Evolutionary conservation across 2,329 filamentous ascomycete species (phyloP).

Genomic region (Nigrospora osmanthi): DNA sequence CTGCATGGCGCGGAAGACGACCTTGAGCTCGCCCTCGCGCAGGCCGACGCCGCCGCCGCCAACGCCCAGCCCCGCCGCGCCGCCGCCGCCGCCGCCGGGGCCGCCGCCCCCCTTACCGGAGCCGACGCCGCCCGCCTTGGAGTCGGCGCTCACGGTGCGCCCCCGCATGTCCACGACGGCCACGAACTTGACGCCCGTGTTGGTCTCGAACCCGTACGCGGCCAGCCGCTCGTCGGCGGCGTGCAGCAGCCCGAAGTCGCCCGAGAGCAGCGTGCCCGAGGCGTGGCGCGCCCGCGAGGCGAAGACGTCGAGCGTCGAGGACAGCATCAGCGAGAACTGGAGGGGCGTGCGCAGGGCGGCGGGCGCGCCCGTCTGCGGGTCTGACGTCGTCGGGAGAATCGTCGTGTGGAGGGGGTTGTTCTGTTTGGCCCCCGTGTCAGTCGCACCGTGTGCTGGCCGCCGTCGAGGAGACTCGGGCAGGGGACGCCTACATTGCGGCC

Average conservation of each 20-base stretch:
- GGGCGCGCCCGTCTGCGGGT: constrained; percentile 33
- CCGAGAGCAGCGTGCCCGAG: constrained; percentile 44
- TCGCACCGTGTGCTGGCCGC: not conserved
- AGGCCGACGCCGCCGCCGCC: constrained; percentile 51
- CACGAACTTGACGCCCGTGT: constrained; percentile 87
- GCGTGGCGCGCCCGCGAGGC: constrained; percentile 72
- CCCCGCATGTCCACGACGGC: constrained; percentile 88
- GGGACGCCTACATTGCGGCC: constrained; percentile 67
- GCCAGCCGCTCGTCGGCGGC: constrained; percentile 89
- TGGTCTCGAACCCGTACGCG: constrained; percentile 93
- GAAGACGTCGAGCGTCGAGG: constrained; percentile 88
- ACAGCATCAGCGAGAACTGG: constrained; percentile 86
- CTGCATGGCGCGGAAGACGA: constrained; percentile 87
- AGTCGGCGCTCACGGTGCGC: constrained; percentile 28
- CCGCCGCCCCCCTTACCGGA: not conserved
- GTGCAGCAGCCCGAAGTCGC: constrained; percentile 87
- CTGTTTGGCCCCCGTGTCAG: constrained; percentile 34
- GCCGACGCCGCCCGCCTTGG: not conserved
- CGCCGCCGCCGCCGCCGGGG: constrained; percentile 4
- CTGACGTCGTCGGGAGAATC: constrained; percentile 62
- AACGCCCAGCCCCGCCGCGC: constrained; percentile 3
- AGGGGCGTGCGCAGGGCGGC: constrained; percentile 62
- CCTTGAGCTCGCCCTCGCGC: constrained; percentile 79
- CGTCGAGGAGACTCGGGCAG: not conserved
- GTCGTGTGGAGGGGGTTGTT: constrained; percentile 95